Base-by-base conservation (phyloP, 352 stramenopile species). In the Globisporangium camurandrum region DNA sequence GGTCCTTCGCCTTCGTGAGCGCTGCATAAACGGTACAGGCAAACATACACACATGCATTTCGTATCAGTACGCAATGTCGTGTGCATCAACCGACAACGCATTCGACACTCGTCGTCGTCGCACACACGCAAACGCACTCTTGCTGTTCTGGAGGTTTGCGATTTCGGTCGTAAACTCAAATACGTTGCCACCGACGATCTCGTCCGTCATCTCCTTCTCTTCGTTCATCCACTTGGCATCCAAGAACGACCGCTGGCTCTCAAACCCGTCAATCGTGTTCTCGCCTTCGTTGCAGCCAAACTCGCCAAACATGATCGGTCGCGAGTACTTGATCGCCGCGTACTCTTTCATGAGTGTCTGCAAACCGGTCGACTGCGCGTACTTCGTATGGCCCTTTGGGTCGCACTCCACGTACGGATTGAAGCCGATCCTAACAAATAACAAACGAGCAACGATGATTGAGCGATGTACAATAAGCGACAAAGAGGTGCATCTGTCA, bases 141-240 rank as follows among this genome's bases (percentile, higher is more conserved):
- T 62, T 54, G 27, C 19, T 22, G 19, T 17, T 43, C n/a, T 26
- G 22, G 47, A 47, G 30, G 53, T 91, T 88, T 26, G 64, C 66
- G 34, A 87, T 70, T 51, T 91, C 80, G 1, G 77, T 86, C 3
- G 69, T 75, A 36, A 88, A 91, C 65, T 91, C 80, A 27, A 88
- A 91, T 1, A 86, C 80, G 42, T 86, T 88, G 49, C 80, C 80
- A 19, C 80, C 80, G 20, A 88, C 71, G 42, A 88, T 81, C 27
- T 84, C 64, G 17, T 66, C 66, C 9, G 69, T 85, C 80, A 91
- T 88, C 24, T 81, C 75, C 6, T 59, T 19, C 44, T 88, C 79
- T 27, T 84, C 72, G 57, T 91, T 91, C 76, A 91, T 91, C 80
- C 80, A 91, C 54, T 86, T 88, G 17, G 80, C 80, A 20, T 82